Percentiles rank a stretch among this genome's conserved stretches.
phyloP scores from a whole-genome alignment of 2,329 filamentous ascomycete genomes.

The Hypoxylon sp. region DNA sequence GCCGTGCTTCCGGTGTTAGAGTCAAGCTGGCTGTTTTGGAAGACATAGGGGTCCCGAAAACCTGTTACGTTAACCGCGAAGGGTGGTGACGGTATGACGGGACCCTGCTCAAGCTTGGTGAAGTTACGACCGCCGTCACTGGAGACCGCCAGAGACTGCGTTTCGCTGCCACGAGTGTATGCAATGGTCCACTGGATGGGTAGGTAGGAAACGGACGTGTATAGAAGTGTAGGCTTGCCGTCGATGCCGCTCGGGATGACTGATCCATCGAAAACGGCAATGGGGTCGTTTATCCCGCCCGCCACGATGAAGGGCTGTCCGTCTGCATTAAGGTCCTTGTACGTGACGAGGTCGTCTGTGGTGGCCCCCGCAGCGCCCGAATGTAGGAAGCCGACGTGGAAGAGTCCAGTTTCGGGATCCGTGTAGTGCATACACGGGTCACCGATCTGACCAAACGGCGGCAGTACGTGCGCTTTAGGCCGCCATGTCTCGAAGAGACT shows the following conservation, averaged over 20 bases:
- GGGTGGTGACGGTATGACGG: conserved; percentile 54
- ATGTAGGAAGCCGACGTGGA: conserved; percentile 59
- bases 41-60: conserved; percentile 58
- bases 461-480: conserved; percentile 55
- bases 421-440: conserved; percentile 61
- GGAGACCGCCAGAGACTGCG: conserved; percentile 57
- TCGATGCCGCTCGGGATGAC: conserved; percentile 58
- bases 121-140: conserved; percentile 53
- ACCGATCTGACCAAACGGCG: conserved; percentile 55
- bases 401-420: conserved; percentile 57
- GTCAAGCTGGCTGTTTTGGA: conserved; percentile 55
- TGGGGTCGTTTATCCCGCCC: conserved; percentile 52
- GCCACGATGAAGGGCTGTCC: conserved; percentile 52
- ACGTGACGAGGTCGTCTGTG: conserved; percentile 57
- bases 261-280: conserved; percentile 60
- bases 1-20: conserved; percentile 49
- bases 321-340: conserved; percentile 53
- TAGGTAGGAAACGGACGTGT: conserved; percentile 58
- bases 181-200: conserved; percentile 60
- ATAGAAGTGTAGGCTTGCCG: conserved; percentile 58
- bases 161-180: conserved; percentile 60
- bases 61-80: conserved; percentile 57
- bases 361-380: conserved; percentile 53
- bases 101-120: conserved; percentile 53
- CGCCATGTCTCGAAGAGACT: conserved; percentile 52